phyloP scores from a whole-genome alignment of 2,329 filamentous ascomycete genomes.

The Penicillium brevicompactum region DNA sequence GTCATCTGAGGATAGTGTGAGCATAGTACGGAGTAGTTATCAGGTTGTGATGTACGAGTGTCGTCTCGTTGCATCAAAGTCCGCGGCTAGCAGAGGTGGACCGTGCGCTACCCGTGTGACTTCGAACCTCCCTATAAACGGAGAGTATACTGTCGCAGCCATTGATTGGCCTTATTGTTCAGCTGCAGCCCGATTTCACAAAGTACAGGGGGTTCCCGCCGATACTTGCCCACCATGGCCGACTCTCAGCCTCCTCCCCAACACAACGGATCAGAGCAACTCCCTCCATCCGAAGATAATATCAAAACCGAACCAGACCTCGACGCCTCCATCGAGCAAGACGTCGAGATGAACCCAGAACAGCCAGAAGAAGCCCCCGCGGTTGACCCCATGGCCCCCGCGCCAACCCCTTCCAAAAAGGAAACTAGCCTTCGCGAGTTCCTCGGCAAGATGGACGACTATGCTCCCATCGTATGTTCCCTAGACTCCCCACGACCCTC shows the following conservation, averaged over 20 bases:
- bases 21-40: background rate
- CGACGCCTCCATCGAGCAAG: slow-evolving; percentile 40
- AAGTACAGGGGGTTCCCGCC: slow-evolving; percentile 7
- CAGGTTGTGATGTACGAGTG: too few relatives aligned
- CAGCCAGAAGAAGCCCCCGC: slow-evolving; percentile 9
- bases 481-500: background rate
- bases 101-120: slow-evolving; percentile 12
- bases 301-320: slow-evolving; percentile 30
- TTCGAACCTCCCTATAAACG: slow-evolving; percentile 8
- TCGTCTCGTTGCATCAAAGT: too few relatives aligned
- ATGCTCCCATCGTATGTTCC: slow-evolving; percentile 82
- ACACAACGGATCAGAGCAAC: slow-evolving; percentile 25
- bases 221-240: slow-evolving; percentile 35
- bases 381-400: slow-evolving; percentile 51
- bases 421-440: slow-evolving; percentile 93
- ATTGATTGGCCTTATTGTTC: slow-evolving; percentile 10
- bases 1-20: background rate
- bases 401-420: slow-evolving; percentile 72
- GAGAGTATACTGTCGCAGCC: background rate
- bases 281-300: slow-evolving; percentile 18
- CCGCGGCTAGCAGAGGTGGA: background rate
- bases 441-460: slow-evolving; percentile 95
- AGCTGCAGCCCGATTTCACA: slow-evolving; percentile 17
- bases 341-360: slow-evolving; percentile 38
- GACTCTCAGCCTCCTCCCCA: slow-evolving; percentile 28